phyloP scores from a whole-genome alignment of 129 eudicot genomes.

The Kitagawia praeruptora region DNA sequence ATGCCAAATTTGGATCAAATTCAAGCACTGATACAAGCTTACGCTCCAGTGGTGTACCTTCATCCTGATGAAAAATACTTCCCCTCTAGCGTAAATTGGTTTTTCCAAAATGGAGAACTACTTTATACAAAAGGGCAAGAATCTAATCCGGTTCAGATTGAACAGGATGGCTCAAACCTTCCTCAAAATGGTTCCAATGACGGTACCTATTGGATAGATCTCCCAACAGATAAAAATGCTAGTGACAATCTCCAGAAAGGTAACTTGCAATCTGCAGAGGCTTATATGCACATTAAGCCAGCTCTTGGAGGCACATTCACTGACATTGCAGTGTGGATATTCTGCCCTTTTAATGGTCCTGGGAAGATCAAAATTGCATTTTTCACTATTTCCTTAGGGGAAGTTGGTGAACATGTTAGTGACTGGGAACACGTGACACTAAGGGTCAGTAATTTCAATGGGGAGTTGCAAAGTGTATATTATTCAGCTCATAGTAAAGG shows the following conservation, averaged over 20 bases:
- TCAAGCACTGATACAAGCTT: neutral
- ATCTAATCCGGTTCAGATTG: neutral
- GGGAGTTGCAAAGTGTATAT: neutral
- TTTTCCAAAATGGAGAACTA: neutral
- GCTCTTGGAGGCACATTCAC: no score
- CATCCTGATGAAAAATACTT: neutral
- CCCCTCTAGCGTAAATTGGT: neutral
- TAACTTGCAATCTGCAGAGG: no score
- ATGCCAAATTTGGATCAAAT: conserved; percentile 3
- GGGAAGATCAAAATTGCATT: no score
- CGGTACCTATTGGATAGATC: neutral
- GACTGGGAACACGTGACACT: no score
- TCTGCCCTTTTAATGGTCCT: no score
- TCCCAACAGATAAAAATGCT: no score
- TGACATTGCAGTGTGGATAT: no score
- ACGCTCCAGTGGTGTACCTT: neutral
- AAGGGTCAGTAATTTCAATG: no score
- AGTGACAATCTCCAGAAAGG: no score
- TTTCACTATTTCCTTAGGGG: no score
- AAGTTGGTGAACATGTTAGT: no score
- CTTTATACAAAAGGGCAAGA: neutral
- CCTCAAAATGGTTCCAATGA: conserved; percentile 1
- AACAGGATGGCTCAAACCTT: neutral
- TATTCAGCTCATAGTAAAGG: conserved; percentile 1
- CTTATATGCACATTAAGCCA: no score